Base-by-base conservation (phyloP, 495 filamentous ascomycete genomes). In the Talaromyces liani region DNA sequence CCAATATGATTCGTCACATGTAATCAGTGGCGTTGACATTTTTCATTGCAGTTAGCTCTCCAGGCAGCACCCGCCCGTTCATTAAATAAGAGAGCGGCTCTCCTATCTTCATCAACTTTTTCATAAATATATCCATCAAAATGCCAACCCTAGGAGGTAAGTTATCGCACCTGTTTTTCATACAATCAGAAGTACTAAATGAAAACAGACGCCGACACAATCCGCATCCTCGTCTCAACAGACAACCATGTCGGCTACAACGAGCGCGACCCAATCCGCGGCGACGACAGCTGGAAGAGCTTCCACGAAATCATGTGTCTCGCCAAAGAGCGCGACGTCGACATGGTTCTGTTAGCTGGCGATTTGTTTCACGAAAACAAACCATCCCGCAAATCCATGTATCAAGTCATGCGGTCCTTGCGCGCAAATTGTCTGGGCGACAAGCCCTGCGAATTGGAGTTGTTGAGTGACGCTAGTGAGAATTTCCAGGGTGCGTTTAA, bases 291-390 rank as follows among this genome's bases (percentile, higher is more conserved):
- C 75, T 97, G 93, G 94, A 88, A 88, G 68, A 91, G 85, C 60
- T 99, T 99, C 75, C 88, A 98, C 68, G 94, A 99, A 72, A 83
- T 97, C 53, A 96, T 99, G 91, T 88, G 87, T 63, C 75, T 98
- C 14, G 94, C 93, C 9, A 91, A 88, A 72, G 84, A 90, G 54
- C 83, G 83, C 53, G 95, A 98, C 78, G 94, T 90, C 62, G 94
- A 99, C 75, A 97, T 98, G 95, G 88, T 99, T 6, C 81, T 99
- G 10, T 83, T 98, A 20, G 93, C 87, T 7, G 94, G 94, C 27
- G 94, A 99, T 70, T 82, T 99, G 2, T 99, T 99, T 75, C 94
- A 99, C 72, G 94, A 99, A 65, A 99, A 99, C 69, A 96, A 96
- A 71, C 94, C 94, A 5, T 96, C 91, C n/a, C 83, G 95, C 53